These are phyloP conservation scores for Amoebophrya sp. DNA, from an alignment of 169 alveolate species.

Conservation along the genomic window DNA sequence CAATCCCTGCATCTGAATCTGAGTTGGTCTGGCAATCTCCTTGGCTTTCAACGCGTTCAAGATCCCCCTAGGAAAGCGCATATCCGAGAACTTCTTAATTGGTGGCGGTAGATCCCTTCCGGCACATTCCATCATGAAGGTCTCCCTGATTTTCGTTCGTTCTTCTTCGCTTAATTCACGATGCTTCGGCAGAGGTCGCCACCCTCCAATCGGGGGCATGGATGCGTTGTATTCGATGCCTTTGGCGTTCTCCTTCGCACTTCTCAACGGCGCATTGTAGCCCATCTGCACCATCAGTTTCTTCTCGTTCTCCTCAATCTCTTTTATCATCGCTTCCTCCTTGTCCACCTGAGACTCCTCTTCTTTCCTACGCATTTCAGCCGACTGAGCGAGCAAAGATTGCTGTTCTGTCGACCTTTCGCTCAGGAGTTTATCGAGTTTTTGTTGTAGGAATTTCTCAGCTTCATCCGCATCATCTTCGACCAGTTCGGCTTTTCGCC, in stretches of 20 bases:
- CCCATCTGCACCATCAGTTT: not conserved
- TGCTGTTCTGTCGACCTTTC: not conserved
- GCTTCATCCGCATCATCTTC: not conserved
- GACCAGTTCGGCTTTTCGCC: not conserved
- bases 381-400: not conserved
- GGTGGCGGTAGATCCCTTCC: conserved; percentile 88
- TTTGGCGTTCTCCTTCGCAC: not conserved
- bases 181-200: not conserved
- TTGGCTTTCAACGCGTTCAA: conserved; percentile 67
- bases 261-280: not conserved
- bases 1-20: conserved; percentile 85
- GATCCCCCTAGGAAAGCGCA: conserved; percentile 81
- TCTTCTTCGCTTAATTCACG: conserved; percentile 45
- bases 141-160: conserved; percentile 51
- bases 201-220: not conserved
- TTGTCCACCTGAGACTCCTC: not conserved
- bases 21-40: conserved; percentile 80
- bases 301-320: not conserved
- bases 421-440: not conserved
- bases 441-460: not conserved
- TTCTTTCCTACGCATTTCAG: not conserved
- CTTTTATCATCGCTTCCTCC: not conserved
- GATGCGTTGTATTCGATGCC: not conserved
- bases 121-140: conserved; percentile 66
- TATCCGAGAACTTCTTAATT: conserved; percentile 73